A percentile compares a stretch with the other conserved stretches of the same genome.
These are phyloP conservation scores for Fusarium secorum DNA, from an alignment of 2,329 filamentous ascomycete genomes.

Conservation along the genomic window DNA sequence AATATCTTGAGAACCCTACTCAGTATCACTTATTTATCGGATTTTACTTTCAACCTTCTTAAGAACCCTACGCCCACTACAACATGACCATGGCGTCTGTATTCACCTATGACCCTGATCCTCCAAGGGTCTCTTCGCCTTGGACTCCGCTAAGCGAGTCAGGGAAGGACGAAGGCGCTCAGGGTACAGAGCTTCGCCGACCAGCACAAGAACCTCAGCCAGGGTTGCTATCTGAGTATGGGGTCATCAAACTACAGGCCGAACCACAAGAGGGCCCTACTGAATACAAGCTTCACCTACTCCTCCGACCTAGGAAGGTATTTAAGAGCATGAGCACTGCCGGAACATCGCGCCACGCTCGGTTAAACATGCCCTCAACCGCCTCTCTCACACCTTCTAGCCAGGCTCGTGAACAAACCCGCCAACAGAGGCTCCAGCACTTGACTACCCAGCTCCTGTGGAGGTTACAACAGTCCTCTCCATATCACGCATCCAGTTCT, in stretches of 20 bases:
- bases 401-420: slow-evolving; percentile 79
- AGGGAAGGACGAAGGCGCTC: slow-evolving; percentile 44
- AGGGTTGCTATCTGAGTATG: slow-evolving; percentile 65
- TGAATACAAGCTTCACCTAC: slow-evolving; percentile 94
- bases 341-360: slow-evolving; percentile 19
- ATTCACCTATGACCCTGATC: slow-evolving; percentile 92
- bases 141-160: slow-evolving; percentile 73
- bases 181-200: slow-evolving; percentile 31
- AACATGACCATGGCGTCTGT: slow-evolving; percentile 79
- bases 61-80: neutral
- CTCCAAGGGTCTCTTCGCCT: slow-evolving; percentile 86
- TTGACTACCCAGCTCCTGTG: slow-evolving; percentile 94
- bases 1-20: slow-evolving; percentile 31
- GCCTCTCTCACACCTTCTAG: slow-evolving; percentile 57
- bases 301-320: slow-evolving; percentile 78
- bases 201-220: slow-evolving; percentile 40
- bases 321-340: slow-evolving; percentile 76
- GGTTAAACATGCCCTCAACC: slow-evolving; percentile 24
- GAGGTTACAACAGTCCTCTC: slow-evolving; percentile 93
- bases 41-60: neutral
- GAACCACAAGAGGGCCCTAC: slow-evolving; percentile 95
- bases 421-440: slow-evolving; percentile 86
- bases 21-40: neutral
- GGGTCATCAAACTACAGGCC: slow-evolving; percentile 79
- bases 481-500: slow-evolving; percentile 83